Evolutionary conservation across 129 eudicot species (phyloP).

Genomic region (Flaveria robusta): DNA sequence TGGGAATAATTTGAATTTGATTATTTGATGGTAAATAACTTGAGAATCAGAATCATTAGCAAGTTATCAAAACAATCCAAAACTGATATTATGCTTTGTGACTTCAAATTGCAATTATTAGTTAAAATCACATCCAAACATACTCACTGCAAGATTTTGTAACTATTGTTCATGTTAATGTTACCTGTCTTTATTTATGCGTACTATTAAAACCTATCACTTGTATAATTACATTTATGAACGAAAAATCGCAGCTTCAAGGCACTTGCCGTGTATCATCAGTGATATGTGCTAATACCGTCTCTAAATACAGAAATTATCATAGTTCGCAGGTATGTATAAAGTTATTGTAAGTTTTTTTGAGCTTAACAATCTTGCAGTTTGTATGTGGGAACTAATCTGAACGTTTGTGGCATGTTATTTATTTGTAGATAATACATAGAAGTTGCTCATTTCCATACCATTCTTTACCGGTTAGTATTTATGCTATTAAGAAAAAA

Average conservation of each 20-base stretch:
- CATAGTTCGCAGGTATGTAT: conserved; percentile 1
- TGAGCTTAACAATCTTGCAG: background rate
- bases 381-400: background rate
- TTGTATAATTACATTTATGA: conserved; percentile 8
- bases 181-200: background rate
- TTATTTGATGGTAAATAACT: too few relatives aligned
- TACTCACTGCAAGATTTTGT: too few relatives aligned
- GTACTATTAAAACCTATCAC: background rate
- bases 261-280: conserved; percentile 39
- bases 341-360: background rate
- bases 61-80: too few relatives aligned
- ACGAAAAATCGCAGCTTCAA: conserved; percentile 50
- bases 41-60: too few relatives aligned
- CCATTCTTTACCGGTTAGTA: conserved; percentile 56
- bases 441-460: conserved; percentile 42
- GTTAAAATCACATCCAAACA: too few relatives aligned
- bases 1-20: too few relatives aligned
- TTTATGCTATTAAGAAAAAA: background rate
- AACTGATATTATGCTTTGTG: too few relatives aligned
- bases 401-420: background rate
- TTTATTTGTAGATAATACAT: conserved; percentile 39
- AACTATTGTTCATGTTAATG: too few relatives aligned
- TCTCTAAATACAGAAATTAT: conserved; percentile 24
- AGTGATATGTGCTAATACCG: conserved; percentile 36
- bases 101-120: too few relatives aligned